Evolutionary conservation across 2,329 filamentous ascomycete species (phyloP).

Genomic region (Curvularia eragrostidis): DNA sequence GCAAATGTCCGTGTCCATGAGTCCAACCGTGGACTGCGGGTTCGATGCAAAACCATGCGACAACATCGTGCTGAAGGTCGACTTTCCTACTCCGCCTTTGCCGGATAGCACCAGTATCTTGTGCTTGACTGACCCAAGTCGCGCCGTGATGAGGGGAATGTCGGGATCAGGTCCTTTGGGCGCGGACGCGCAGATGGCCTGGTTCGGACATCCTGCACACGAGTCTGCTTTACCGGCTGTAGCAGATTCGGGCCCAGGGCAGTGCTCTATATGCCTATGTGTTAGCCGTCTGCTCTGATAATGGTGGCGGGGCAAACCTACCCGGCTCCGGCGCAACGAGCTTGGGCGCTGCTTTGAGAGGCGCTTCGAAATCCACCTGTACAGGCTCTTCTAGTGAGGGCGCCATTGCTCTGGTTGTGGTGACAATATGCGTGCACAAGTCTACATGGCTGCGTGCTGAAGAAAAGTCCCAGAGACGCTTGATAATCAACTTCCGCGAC

Average conservation of each 20-base stretch:
- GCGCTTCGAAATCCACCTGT: conserved; percentile 74
- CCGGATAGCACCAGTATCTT: conserved; percentile 93
- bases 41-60: conserved; percentile 88
- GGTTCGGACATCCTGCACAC: conserved; percentile 94
- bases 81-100: conserved; percentile 97
- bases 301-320: conserved; percentile 43
- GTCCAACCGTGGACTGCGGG: conserved; percentile 78
- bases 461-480: conserved; percentile 32
- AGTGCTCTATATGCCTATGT: conserved; percentile 70
- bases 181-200: conserved; percentile 90
- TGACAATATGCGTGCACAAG: conserved; percentile 14
- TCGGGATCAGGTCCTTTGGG: conserved; percentile 97
- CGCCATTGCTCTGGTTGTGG: conserved; percentile 64
- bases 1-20: conserved; percentile 99
- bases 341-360: conserved; percentile 77
- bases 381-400: conserved; percentile 76
- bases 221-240: conserved; percentile 73
- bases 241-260: conserved; percentile 85
- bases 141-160: conserved; percentile 83
- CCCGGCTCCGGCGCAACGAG: conserved; percentile 91
- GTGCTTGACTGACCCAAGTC: conserved; percentile 81
- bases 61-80: conserved; percentile 87
- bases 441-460: conserved; percentile 31
- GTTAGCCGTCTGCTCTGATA: conserved; percentile 6
- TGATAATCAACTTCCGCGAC: conserved; percentile 42